Evolutionary conservation across 805 yeast genomes (phyloP), one percentile per base, ranked within the genome.

Genomic region (Ogataea glucozyma): DNA sequence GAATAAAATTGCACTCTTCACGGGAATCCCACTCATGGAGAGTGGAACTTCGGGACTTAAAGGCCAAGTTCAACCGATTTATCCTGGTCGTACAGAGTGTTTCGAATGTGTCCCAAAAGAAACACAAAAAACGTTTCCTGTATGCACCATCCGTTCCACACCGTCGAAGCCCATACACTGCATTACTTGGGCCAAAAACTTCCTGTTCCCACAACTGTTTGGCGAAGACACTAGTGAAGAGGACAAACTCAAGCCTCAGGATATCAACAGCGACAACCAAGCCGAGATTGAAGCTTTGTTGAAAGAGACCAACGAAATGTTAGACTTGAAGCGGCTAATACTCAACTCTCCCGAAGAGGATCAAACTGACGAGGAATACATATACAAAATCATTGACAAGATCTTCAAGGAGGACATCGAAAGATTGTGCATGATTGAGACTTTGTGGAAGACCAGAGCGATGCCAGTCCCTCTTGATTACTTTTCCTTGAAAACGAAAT

Each of bases 141-240:
- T 93, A 1, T 93, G 99, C 62, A 93, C 99, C 0, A 93, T 93
- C 45, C 73, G 99, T 50, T 88, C 97, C 5, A 93, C 99, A 0
- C 99, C 99, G 0, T 87, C 96, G 0, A 89, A 86, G 58, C 97
- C 97, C 0, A 83, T 93, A 5, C 99, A 93, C 60, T 89, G 97
- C 62, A 83, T 93, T 19, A 96, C 95, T 1, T 93, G 99, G 99
- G 95, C 97, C 7, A 93, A 93, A 60, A 88, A 85, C 54, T 95
- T 88, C 58, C 66, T 93, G 39, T 89, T 93, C 59, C 73, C 78
- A 18, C 95, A 88, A 57, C 69, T 93, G 26, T 91, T 89, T 60
- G 81, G 80, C 16, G 80, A 79, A 36, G 72, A 69, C 37, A 65
- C 65, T 9, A 31, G 48, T 12, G 46, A 39, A 22, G 35, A 42